Conservation (phyloP, 2,329 filamentous ascomycete genomes). For the Curvularia hawaiiensis region DNA sequence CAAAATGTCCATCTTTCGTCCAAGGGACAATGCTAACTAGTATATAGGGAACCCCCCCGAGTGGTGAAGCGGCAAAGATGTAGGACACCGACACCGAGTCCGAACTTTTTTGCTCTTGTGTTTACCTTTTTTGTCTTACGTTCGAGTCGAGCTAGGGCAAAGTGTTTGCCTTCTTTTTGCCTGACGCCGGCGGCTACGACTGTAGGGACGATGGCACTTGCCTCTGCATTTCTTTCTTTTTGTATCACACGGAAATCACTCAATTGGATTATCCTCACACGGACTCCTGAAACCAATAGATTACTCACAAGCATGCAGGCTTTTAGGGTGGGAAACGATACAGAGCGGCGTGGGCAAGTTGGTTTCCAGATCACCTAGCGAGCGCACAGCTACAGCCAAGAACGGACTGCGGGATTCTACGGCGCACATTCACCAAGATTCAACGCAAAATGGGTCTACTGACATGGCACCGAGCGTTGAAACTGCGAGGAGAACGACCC, state of each 20-base stretch:
- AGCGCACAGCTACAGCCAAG: not conserved
- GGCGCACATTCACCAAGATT: not conserved
- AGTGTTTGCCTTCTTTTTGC: not conserved
- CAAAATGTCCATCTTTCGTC: not conserved
- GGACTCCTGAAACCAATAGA: not conserved
- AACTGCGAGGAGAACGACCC: not conserved
- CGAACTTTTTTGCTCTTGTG: not conserved
- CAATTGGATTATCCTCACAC: not conserved
- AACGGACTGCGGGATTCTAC: not conserved
- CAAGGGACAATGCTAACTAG: not conserved
- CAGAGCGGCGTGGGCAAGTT: not conserved
- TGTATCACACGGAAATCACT: not conserved
- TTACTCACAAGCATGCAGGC: not conserved
- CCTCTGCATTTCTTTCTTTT: not conserved
- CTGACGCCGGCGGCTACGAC: not conserved
- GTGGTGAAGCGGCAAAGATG: no score
- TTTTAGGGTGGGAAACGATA: not conserved
- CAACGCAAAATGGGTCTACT: not conserved
- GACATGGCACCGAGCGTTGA: not conserved
- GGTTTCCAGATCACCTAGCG: not conserved
- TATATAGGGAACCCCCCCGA: no score
- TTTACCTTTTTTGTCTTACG: not conserved
- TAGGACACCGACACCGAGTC: no score
- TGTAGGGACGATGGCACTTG: not conserved
- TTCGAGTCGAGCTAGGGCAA: not conserved